phyloP scores from a whole-genome alignment of 2,329 filamentous ascomycete genomes.

The Penicillium sp. region DNA sequence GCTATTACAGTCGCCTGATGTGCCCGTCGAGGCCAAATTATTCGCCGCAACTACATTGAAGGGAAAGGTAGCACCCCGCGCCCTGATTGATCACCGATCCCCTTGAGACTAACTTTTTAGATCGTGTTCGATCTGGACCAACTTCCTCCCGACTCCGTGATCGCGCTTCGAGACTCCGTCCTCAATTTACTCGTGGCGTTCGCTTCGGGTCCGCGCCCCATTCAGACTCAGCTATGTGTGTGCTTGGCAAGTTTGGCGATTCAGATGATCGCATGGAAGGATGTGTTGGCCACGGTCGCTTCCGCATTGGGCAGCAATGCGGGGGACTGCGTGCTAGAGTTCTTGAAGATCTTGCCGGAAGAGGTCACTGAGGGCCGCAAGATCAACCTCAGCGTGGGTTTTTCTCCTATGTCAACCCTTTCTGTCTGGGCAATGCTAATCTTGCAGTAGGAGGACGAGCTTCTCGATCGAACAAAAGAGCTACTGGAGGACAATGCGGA shows the following conservation, averaged over 20 bases:
- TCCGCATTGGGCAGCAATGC: conserved; percentile 67
- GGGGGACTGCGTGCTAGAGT: conserved; percentile 87
- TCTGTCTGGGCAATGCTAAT: neutral
- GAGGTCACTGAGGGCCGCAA: conserved; percentile 99
- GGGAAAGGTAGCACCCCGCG: conserved; percentile 73
- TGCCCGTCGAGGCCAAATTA: conserved; percentile 80
- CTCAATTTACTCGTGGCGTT: conserved; percentile 78
- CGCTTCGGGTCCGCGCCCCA: conserved; percentile 75
- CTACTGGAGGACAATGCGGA: conserved; percentile 86
- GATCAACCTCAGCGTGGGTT: conserved; percentile 97
- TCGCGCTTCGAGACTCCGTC: conserved; percentile 77
- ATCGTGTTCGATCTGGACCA: conserved; percentile 96
- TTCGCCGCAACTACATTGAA: conserved; percentile 97
- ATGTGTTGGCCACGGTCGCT: conserved; percentile 81
- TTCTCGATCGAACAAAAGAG: conserved; percentile 79
- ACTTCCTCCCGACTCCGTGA: conserved; percentile 71
- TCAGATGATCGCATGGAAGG: conserved; percentile 93
- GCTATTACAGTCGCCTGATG: conserved; percentile 73
- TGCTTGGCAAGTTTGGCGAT: conserved; percentile 93
- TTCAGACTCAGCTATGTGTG: conserved; percentile 88
- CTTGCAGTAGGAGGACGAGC: conserved; percentile 78
- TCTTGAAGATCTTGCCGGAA: conserved; percentile 93
- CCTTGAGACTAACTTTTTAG: conserved; percentile 50
- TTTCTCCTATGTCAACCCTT: neutral
- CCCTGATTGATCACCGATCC: neutral